Evolutionary conservation across 1,284 basidiomycete species (phyloP).

Genomic region (Athelia psychrophila): DNA sequence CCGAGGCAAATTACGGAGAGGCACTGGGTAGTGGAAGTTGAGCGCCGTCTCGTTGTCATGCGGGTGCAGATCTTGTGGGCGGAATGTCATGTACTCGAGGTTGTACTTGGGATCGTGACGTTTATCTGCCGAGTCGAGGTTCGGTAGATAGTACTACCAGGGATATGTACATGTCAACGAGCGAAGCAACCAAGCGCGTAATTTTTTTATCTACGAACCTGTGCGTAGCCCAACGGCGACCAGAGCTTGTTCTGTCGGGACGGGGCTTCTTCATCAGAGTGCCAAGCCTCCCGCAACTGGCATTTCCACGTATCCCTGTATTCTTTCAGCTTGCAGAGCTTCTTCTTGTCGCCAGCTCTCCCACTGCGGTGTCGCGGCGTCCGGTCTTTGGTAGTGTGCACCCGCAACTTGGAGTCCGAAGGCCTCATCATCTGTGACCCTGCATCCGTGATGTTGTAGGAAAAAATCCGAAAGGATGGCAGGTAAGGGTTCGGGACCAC

Average conservation of each 20-base stretch:
- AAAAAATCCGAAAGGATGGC: slow-evolving; percentile 81
- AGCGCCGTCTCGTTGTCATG: slow-evolving; percentile 22
- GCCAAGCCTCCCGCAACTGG: slow-evolving; percentile 53
- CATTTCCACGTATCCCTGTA: slow-evolving; percentile 60
- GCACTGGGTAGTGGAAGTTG: slow-evolving; percentile 52
- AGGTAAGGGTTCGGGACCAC: slow-evolving; percentile 88
- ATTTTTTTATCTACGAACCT: slow-evolving; percentile 53
- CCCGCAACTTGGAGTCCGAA: background rate
- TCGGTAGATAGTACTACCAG: slow-evolving; percentile 73
- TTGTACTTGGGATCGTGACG: slow-evolving; percentile 60
- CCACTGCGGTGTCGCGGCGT: slow-evolving; percentile 47
- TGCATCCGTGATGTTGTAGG: slow-evolving; percentile 68
- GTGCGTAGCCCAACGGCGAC: slow-evolving; percentile 79
- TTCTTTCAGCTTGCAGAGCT: slow-evolving; percentile 48
- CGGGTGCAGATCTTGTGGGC: slow-evolving; percentile 35
- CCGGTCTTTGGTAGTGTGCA: slow-evolving; percentile 28
- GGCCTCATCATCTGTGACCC: slow-evolving; percentile 17
- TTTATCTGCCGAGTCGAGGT: slow-evolving; percentile 55
- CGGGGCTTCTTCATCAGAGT: slow-evolving; percentile 65
- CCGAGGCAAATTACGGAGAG: slow-evolving; percentile 61
- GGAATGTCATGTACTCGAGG: slow-evolving; percentile 80
- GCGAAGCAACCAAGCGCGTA: background rate
- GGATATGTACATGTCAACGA: slow-evolving; percentile 10
- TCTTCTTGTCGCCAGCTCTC: slow-evolving; percentile 36
- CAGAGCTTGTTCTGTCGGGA: slow-evolving; percentile 68